Conservation (phyloP, 352 stramenopile species). For the Pythium phragmiticola region DNA sequence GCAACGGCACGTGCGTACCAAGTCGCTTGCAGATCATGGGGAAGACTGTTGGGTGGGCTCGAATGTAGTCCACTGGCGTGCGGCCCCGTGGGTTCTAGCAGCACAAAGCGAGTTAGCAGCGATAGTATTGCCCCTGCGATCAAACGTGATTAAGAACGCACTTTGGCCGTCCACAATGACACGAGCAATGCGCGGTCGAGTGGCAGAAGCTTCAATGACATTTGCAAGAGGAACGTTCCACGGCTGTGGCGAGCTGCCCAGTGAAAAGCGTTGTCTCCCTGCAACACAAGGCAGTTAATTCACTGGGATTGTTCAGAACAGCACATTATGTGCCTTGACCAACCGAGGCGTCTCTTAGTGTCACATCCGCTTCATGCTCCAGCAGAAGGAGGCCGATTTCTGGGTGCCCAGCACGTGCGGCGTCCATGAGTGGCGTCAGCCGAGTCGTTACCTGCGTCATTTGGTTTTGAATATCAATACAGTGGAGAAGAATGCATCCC, state of each 20-base stretch:
- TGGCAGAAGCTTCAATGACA: constrained; percentile 42
- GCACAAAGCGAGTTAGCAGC: not conserved
- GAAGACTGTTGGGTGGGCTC: constrained; percentile 35
- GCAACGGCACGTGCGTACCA: constrained; percentile 18
- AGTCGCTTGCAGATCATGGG: constrained; percentile 53
- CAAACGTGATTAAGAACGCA: constrained; percentile 9
- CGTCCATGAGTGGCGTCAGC: constrained; percentile 60
- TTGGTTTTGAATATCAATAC: not conserved
- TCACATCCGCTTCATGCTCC: constrained; percentile 39
- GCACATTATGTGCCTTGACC: not conserved
- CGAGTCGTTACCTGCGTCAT: constrained; percentile 39
- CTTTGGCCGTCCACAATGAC: constrained; percentile 55
- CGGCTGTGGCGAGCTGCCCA: constrained; percentile 57
- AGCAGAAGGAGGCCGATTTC: constrained; percentile 53
- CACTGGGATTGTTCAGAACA: not conserved
- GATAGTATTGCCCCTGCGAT: not conserved
- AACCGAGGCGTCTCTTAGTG: constrained; percentile 46
- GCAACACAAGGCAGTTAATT: not conserved
- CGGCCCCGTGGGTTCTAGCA: constrained; percentile 58
- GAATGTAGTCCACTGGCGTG: constrained; percentile 48
- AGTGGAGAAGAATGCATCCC: not conserved
- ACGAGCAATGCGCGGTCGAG: constrained; percentile 27
- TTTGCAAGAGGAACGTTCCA: constrained; percentile 45
- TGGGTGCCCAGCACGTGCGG: constrained; percentile 48
- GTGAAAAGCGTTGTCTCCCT: constrained; percentile 75